These are phyloP conservation scores for Albizia julibrissin DNA, from an alignment of 306 rosid genomes.

Conservation along the genomic window DNA sequence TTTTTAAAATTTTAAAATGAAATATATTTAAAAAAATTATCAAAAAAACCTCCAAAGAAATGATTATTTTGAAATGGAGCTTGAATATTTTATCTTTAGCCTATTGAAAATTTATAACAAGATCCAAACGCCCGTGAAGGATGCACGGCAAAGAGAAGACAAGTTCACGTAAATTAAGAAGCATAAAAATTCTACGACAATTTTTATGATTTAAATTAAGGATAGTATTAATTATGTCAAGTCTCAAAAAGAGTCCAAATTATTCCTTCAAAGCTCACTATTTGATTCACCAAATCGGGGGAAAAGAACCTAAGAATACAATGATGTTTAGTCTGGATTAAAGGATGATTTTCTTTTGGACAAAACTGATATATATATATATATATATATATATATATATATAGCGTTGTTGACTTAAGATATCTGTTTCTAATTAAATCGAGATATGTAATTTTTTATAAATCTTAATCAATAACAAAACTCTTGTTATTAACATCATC, in stretches of 20 bases:
- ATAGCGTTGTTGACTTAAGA: too few relatives aligned
- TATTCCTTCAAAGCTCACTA: background rate
- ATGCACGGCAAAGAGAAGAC: background rate
- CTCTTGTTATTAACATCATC: too few relatives aligned
- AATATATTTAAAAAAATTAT: background rate
- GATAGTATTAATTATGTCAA: background rate
- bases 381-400: background rate
- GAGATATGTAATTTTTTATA: background rate
- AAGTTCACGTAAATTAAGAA: background rate
- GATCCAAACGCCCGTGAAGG: background rate
- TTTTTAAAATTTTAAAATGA: background rate
- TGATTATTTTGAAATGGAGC: background rate
- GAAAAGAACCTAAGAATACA: background rate
- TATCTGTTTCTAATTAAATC: background rate
- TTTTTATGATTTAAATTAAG: background rate
- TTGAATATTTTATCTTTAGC: background rate
- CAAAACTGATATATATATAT: background rate
- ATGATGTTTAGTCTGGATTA: background rate
- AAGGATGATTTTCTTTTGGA: background rate
- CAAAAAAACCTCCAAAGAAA: background rate
- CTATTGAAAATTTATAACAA: background rate
- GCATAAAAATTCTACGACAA: background rate
- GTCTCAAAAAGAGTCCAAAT: background rate
- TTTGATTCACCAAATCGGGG: background rate
- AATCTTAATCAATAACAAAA: too few relatives aligned